A percentile compares a stretch with the other conserved stretches of the same genome.
phyloP scores from a whole-genome alignment of 257 asterid genomes.

The Nicotiana sylvestris region DNA sequence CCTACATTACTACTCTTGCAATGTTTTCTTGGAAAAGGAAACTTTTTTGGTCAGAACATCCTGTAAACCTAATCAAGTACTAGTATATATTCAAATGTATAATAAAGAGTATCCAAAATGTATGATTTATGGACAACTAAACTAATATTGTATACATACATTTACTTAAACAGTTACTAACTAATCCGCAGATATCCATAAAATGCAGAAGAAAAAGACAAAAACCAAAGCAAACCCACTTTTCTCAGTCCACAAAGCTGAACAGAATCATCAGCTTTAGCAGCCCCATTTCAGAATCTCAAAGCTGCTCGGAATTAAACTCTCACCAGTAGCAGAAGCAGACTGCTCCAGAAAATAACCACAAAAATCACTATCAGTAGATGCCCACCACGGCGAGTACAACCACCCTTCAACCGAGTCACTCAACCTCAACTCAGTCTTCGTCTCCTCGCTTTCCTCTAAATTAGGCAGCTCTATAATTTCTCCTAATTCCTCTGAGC shows the following conservation, averaged over 20 bases:
- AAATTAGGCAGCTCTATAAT: not conserved
- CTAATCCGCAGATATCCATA: not conserved
- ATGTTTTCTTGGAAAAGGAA: too few relatives aligned
- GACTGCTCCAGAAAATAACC: conserved; percentile 5
- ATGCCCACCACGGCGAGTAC: conserved; percentile 11
- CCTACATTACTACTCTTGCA: too few relatives aligned
- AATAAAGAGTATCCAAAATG: not conserved
- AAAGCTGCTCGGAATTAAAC: not conserved
- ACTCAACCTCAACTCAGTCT: not conserved
- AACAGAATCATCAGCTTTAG: not conserved
- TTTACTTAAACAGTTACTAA: not conserved
- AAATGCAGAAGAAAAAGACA: not conserved
- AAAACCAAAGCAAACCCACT: not conserved
- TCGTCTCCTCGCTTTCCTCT: not conserved
- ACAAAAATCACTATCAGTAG: not conserved
- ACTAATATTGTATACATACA: not conserved
- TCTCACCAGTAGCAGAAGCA: not conserved
- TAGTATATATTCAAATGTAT: not conserved
- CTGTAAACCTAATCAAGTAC: not conserved
- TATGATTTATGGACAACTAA: not conserved
- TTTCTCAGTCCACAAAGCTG: not conserved
- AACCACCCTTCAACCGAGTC: not conserved
- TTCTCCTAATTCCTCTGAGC: not conserved
- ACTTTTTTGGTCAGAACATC: too few relatives aligned
- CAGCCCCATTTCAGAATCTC: conserved; percentile 4